phyloP scores from a whole-genome alignment of 2,329 filamentous ascomycete genomes.

The Diaporthe eres region DNA sequence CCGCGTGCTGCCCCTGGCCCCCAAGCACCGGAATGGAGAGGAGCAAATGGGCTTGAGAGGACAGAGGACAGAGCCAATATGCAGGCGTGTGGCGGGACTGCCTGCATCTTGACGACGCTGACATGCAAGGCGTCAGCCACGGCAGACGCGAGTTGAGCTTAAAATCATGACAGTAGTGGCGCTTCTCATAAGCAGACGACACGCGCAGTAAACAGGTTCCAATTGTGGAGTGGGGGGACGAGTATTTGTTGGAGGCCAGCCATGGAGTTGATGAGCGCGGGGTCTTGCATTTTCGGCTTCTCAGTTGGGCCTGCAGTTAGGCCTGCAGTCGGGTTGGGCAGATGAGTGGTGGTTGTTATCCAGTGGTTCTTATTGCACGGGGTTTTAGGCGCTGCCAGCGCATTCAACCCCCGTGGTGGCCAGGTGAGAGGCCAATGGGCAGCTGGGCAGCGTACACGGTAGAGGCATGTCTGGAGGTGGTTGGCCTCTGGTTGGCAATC shows the following conservation, averaged over 20 bases:
- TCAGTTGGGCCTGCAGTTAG: neutral
- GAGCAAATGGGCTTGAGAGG: neutral
- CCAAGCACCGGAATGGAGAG: constrained; percentile 9
- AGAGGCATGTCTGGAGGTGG: neutral
- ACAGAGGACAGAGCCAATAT: neutral
- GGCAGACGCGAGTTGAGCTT: constrained; percentile 9
- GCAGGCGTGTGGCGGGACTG: constrained; percentile 22
- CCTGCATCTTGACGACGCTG: constrained; percentile 20
- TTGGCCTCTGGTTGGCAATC: constrained; percentile 3
- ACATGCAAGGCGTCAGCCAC: constrained; percentile 32
- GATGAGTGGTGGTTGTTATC: neutral
- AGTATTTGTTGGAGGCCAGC: neutral
- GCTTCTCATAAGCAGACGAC: neutral
- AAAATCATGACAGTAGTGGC: neutral
- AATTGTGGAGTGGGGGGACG: neutral
- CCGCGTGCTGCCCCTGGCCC: constrained; percentile 12
- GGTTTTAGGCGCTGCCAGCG: constrained; percentile 39
- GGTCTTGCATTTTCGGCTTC: neutral
- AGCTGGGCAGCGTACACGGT: neutral
- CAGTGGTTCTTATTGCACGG: constrained; percentile 25
- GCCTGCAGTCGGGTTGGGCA: neutral
- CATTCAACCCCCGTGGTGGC: constrained; percentile 16
- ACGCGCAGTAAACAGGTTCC: neutral
- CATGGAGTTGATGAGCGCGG: neutral
- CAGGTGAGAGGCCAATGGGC: constrained; percentile 29